Evolutionary conservation across 2,329 filamentous ascomycete species (phyloP).

Genomic region (Phialemonium atrogriseum): DNA sequence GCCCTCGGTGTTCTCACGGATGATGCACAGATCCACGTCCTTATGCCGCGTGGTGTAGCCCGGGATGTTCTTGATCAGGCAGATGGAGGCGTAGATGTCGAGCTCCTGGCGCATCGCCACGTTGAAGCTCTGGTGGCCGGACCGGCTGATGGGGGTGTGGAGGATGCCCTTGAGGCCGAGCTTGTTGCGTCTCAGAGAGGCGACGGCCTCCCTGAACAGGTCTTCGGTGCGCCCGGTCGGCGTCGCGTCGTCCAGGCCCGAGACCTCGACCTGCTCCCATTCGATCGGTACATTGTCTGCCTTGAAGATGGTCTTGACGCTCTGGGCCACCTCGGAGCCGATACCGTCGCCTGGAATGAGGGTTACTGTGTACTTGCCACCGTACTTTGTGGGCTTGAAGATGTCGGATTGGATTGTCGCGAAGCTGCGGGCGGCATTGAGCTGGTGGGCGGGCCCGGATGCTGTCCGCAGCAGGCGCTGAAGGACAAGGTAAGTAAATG

Average conservation of each 20-base stretch:
- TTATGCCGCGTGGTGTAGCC: slow-evolving; percentile 97
- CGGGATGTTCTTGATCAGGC: slow-evolving; percentile 98
- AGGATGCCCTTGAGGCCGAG: slow-evolving; percentile 97
- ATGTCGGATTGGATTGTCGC: slow-evolving; percentile 89
- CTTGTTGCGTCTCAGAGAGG: slow-evolving; percentile 96
- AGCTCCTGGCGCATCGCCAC: slow-evolving; percentile 98
- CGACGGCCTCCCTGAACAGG: slow-evolving; percentile 90
- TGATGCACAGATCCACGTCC: slow-evolving; percentile 96
- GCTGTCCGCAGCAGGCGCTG: slow-evolving; percentile 46
- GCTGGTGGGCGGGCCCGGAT: slow-evolving; percentile 30
- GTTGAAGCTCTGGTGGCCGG: slow-evolving; percentile 98
- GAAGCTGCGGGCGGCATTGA: slow-evolving; percentile 45
- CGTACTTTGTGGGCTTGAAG: slow-evolving; percentile 98
- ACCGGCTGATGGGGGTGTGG: slow-evolving; percentile 93
- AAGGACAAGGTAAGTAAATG: slow-evolving; percentile 7
- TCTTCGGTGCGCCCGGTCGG: slow-evolving; percentile 74
- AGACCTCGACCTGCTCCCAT: slow-evolving; percentile 97
- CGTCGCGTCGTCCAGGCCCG: slow-evolving; percentile 75
- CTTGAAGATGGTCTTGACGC: slow-evolving; percentile 99
- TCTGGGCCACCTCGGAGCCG: slow-evolving; percentile 94
- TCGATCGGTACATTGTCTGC: slow-evolving; percentile 97
- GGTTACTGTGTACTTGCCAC: slow-evolving; percentile 98
- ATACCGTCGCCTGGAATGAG: slow-evolving; percentile 98
- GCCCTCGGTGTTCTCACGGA: slow-evolving; percentile 99
- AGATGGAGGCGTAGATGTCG: slow-evolving; percentile 97